A percentile compares a stretch with the other conserved stretches of the same genome.
These are phyloP conservation scores for Sordariomycetes sp. DNA, from an alignment of 2,329 filamentous ascomycete species.

Conservation along the genomic window DNA sequence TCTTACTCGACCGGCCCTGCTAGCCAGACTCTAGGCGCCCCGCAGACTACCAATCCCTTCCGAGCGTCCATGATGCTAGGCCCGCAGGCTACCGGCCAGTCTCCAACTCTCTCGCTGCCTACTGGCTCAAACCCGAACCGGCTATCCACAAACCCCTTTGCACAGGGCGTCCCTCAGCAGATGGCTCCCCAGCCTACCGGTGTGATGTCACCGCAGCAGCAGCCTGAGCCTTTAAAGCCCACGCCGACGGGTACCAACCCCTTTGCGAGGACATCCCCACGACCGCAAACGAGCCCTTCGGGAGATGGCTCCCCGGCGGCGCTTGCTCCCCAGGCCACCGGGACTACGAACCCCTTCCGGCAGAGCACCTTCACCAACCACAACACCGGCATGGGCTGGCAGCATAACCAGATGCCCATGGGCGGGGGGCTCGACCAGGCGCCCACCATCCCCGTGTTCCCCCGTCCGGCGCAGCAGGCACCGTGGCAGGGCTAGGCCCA, in stretches of 20 bases:
- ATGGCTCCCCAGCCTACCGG: constrained; percentile 12
- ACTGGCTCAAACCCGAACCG: constrained; percentile 34
- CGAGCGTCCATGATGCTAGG: constrained; percentile 74
- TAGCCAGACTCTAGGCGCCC: constrained; percentile 31
- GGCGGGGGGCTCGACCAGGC: constrained; percentile 73
- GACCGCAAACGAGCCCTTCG: constrained; percentile 24
- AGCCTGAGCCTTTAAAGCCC: constrained; percentile 27
- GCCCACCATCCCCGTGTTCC: constrained; percentile 75
- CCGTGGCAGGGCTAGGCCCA: constrained; percentile 45
- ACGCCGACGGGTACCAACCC: constrained; percentile 48
- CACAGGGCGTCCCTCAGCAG: constrained; percentile 46
- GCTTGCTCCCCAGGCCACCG: constrained; percentile 67
- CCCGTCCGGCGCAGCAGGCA: constrained; percentile 57
- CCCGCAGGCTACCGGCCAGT: constrained; percentile 39
- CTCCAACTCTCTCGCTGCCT: constrained; percentile 26
- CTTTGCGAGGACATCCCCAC: constrained; percentile 33
- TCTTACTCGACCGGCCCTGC: constrained; percentile 37
- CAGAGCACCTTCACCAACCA: constrained; percentile 87
- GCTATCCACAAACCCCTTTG: constrained; percentile 80
- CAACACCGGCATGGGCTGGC: constrained; percentile 80
- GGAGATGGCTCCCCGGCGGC: constrained; percentile 24
- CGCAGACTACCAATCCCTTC: constrained; percentile 81
- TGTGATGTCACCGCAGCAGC: constrained; percentile 11
- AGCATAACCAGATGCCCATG: constrained; percentile 65
- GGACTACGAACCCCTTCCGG: constrained; percentile 88